phyloP scores from a whole-genome alignment of 768 basidiomycete species.

The Strobilomyces confusus region DNA sequence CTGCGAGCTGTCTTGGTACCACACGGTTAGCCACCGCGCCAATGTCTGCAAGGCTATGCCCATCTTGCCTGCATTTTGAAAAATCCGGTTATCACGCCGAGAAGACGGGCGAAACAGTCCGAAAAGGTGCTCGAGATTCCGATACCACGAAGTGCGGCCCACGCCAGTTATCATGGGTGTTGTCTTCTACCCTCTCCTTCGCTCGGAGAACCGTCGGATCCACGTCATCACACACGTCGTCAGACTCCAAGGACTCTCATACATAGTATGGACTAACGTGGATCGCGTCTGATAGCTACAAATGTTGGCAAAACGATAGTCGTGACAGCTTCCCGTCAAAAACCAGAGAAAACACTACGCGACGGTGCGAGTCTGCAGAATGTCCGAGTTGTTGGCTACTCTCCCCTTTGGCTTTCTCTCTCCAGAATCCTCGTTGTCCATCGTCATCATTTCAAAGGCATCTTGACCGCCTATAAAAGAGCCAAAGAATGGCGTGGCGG shows the following conservation, averaged over 20 bases:
- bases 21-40: too few species aligned
- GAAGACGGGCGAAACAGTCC: too few species aligned
- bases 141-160: too few species aligned
- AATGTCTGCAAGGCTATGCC: too few species aligned
- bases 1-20: too few species aligned
- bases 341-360: neutral
- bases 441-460: constrained; percentile 26
- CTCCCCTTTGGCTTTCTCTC: constrained; percentile 26
- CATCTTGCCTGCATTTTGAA: too few species aligned
- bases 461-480: constrained; percentile 41
- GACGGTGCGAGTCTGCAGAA: neutral
- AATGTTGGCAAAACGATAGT: constrained; percentile 1
- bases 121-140: too few species aligned
- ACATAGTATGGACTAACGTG: constrained; percentile 1
- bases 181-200: too few species aligned
- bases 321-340: constrained; percentile 11
- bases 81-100: too few species aligned
- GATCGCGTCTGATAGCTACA: constrained; percentile 3
- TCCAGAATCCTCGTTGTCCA: constrained; percentile 19
- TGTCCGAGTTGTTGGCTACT: constrained; percentile 13
- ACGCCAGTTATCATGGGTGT: too few species aligned
- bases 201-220: too few species aligned
- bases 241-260: constrained; percentile 2
- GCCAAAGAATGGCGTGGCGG: constrained; percentile 68
- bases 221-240: neutral